A percentile compares a stretch with the other conserved stretches of the same genome.
Conservation (phyloP, 225 moss, liverwort and hornwort genomes). For the Marchantia paleacea region DNA sequence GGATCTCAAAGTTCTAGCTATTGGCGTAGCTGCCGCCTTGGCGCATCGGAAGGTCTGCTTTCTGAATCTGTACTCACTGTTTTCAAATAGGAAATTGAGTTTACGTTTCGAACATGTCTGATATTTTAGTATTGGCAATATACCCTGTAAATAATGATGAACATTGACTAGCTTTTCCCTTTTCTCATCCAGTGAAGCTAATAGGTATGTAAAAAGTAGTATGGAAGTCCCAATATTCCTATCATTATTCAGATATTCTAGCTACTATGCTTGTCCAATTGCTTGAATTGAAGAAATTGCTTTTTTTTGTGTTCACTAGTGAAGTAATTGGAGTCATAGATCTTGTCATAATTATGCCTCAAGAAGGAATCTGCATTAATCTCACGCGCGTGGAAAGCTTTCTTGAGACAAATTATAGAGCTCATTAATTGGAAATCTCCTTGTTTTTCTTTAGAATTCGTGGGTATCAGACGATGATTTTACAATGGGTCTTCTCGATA, state of each 20-base stretch:
- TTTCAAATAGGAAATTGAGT: too few species aligned
- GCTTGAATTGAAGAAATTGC: neutral
- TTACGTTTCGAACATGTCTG: too few species aligned
- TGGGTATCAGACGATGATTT: slow-evolving; percentile 99
- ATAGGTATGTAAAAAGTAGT: too few species aligned
- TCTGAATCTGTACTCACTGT: neutral
- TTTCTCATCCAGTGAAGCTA: too few species aligned
- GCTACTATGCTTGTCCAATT: neutral
- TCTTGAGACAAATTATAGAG: neutral
- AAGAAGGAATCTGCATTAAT: neutral
- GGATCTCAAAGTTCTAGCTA: slow-evolving; percentile 96
- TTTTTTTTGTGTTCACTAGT: neutral
- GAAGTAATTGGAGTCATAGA: too few species aligned
- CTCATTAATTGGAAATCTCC: neutral
- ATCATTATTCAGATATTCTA: neutral
- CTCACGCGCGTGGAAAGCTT: neutral
- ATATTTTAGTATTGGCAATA: too few species aligned
- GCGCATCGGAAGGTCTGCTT: slow-evolving; percentile 82
- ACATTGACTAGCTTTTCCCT: too few species aligned
- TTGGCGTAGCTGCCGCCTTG: slow-evolving; percentile 92
- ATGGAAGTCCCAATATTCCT: too few species aligned
- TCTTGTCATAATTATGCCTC: neutral
- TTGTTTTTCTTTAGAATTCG: slow-evolving; percentile 53
- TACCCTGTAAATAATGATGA: too few species aligned
- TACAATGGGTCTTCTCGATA: slow-evolving; percentile 83